Conservation (phyloP, 768 basidiomycete genomes). For the Kwoniella heveanensis region DNA sequence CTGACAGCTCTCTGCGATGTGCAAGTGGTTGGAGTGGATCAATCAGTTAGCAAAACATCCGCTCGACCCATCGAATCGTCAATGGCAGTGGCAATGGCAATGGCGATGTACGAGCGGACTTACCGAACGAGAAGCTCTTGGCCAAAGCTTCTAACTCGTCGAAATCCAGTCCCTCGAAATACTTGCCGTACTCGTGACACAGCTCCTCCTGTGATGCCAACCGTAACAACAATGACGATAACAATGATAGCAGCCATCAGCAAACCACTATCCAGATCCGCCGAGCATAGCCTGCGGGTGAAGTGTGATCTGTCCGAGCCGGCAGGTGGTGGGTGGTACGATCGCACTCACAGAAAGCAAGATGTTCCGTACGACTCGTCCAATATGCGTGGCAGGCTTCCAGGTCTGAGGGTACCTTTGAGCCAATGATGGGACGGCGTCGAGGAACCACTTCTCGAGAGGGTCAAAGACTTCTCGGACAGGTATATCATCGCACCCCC, state of each 20-base stretch:
- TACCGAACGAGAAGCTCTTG: conserved; percentile 66
- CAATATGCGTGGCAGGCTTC: conserved; percentile 49
- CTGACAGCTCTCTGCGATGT: conserved; percentile 61
- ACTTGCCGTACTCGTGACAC: conserved; percentile 52
- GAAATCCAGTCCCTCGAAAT: conserved; percentile 53
- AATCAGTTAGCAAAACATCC: not conserved
- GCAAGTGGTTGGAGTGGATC: not conserved
- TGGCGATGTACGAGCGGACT: conserved; percentile 1
- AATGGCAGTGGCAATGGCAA: too few relatives aligned
- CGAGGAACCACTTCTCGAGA: conserved; percentile 61
- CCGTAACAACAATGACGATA: too few relatives aligned
- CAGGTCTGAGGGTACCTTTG: conserved; percentile 59
- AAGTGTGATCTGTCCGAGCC: too few relatives aligned
- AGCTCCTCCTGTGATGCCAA: conserved; percentile 41
- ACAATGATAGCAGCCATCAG: too few relatives aligned
- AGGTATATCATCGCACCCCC: conserved; percentile 68
- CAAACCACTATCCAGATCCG: too few relatives aligned
- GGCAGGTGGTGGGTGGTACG: conserved; percentile 47
- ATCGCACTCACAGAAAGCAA: conserved; percentile 66
- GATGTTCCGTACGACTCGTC: conserved; percentile 67
- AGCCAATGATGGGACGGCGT: conserved; percentile 59
- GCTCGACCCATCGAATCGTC: not conserved
- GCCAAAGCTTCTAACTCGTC: conserved; percentile 70
- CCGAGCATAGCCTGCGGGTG: too few relatives aligned
- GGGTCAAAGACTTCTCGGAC: conserved; percentile 68